Evolutionary conservation across 163 green algal species (phyloP), one percentile per base, ranked within the genome.

Genomic region (Smithsoniella earleae): DNA sequence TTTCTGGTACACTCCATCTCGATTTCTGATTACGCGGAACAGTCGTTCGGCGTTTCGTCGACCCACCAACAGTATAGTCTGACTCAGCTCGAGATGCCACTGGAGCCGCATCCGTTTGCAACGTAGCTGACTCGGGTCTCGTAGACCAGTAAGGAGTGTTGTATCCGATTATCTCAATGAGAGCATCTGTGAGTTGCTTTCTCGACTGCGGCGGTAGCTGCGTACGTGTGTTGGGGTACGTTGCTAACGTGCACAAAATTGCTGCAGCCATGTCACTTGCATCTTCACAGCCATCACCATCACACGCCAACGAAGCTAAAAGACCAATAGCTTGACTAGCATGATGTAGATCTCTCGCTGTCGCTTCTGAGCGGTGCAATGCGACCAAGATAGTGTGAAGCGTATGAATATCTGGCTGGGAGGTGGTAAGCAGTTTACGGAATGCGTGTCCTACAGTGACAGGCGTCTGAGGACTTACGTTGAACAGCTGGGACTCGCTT

Each of bases 251-350:
- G 6, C 25, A 25, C 0, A 64, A 18, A 8, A 64, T 64, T 25
- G 49, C 49, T 36, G 49, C 33, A 36, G 49, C 49, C 49, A 64
- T 64, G 49, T 64, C 49, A 36, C 25, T 27, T 36, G 49, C 31
- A 27, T 64, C 49, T 13, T 25, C 49, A 64, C 33, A 36, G 6
- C 25, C 1, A 27, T 16, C 43, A 27, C 25, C 16, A 27, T 64
- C 49, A 8, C 25, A 10, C 13, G 49, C 49, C 5, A 64, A 0
- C 16, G 49, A 64, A 27, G 31, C 31, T 25, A 64, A 27, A 6
- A 64, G 49, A 18, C 49, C 13, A 27, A 64, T 64, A 27, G 49
- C 31, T 27, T 64, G 49, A 6, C 49, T 27, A 6, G 49, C 31
- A 27, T 64, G 49, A 27, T 10, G 6, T 25, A 64, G 49, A 27